Percentiles rank a stretch among this genome's conserved stretches.
Evolutionary conservation across 306 rosid genomes (phyloP).

Genomic region (Quercus berberidifolia): DNA sequence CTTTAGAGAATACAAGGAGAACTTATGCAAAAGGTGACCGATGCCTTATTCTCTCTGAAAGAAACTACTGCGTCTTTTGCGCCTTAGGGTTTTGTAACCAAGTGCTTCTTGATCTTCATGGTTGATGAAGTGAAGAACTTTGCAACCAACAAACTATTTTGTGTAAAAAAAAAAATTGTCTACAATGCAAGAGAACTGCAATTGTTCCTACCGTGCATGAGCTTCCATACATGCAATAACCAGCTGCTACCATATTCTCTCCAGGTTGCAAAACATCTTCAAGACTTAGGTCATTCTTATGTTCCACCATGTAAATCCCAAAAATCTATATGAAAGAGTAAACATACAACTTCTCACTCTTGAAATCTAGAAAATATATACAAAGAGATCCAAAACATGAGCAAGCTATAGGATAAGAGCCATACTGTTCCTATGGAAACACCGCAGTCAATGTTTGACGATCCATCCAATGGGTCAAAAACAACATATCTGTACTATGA

Average conservation of each 20-base stretch:
- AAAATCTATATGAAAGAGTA: constrained; percentile 54
- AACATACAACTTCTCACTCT: constrained; percentile 22
- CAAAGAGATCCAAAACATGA: not conserved
- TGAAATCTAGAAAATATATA: not conserved
- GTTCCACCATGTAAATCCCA: constrained; percentile 69
- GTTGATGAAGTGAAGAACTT: too few relatives aligned
- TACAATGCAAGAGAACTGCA: not conserved
- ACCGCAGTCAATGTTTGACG: constrained; percentile 85
- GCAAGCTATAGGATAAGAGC: not conserved
- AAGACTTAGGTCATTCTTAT: constrained; percentile 51
- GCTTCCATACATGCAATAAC: constrained; percentile 99
- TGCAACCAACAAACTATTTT: too few relatives aligned
- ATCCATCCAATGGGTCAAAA: constrained; percentile 78
- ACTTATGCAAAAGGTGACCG: too few relatives aligned
- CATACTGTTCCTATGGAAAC: constrained; percentile 95
- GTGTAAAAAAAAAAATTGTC: not conserved
- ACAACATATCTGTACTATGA: constrained; percentile 69
- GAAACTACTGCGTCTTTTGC: too few relatives aligned
- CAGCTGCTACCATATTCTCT: constrained; percentile 87
- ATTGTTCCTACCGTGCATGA: constrained; percentile 81
- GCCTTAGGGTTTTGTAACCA: too few relatives aligned
- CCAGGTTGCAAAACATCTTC: constrained; percentile 90
- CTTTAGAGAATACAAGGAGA: too few relatives aligned
- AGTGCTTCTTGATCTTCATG: too few relatives aligned
- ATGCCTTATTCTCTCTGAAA: too few relatives aligned